Base-by-base conservation (phyloP, 148 eudicot genomes). In the Euryodendron excelsum region DNA sequence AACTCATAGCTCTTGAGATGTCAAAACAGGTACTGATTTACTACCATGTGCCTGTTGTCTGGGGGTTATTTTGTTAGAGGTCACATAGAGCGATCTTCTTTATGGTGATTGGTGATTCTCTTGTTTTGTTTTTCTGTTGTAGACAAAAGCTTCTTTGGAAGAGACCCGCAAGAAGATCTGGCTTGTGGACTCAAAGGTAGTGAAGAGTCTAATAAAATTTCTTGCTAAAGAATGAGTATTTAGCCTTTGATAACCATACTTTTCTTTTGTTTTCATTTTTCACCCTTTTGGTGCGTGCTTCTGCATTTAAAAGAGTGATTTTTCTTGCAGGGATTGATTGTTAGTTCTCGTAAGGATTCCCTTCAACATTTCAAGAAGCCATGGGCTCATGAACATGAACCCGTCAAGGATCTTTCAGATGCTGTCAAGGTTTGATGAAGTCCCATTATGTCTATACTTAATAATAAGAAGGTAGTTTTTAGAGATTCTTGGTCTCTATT, bases 381-480 rank as follows among this genome's bases (percentile, higher is more conserved):
- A 11, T 95, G 99, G 99, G 97, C 97, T 80, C 99, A 95, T 86
- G 99, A 93, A 69, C 93, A 90, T 81, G 96, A 88, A 80, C 92
- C 92, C 45, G 82, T 85, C 31, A 79, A 80, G 33, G 89, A 85
- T 86, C 97, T 95, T 60, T 71, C 88, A 23, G 87, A 88, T 72
- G 93, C 94, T 66, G 96, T 95, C 86, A 91, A 91, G 93, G 99
- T 95, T 68, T 30, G 78, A 27, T 62, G 37, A 68, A 68, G 11
- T 69, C 74, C 79, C 9, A 30, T 34, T 50, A 2, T 80, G 39
- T 52, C 17, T 56, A 17, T 34, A 17, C 52, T 25, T 34, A 15
- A 25, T 53, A 2, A 41, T 50, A 58, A 73, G 47, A 45, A 58
- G 21, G 13, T 62, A 37, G 6, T 25, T 10, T 45, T 59, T 59